These are phyloP conservation scores for Geranomyces michiganensis DNA, from an alignment of 192 early-diverging fungal genomes.

Conservation along the genomic window DNA sequence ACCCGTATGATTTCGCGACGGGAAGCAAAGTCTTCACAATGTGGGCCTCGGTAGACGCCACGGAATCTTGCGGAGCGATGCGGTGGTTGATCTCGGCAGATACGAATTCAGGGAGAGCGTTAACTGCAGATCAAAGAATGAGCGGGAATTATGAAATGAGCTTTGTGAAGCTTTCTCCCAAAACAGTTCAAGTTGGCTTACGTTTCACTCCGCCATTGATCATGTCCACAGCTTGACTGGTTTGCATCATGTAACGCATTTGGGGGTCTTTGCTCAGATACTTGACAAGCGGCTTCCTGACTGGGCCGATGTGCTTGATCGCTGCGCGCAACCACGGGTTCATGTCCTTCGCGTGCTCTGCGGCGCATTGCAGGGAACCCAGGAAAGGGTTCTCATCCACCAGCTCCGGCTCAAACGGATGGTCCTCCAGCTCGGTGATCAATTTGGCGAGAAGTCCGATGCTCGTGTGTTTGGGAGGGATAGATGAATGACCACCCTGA, in stretches of 20 bases:
- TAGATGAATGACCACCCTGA: constrained; percentile 46
- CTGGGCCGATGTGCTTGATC: constrained; percentile 15
- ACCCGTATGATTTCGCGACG: constrained; percentile 13
- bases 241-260: constrained; percentile 38
- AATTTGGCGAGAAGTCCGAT: constrained; percentile 37
- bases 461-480: constrained; percentile 46
- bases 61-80: constrained; percentile 33
- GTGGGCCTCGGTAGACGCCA: constrained; percentile 18
- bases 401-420: constrained; percentile 24
- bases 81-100: constrained; percentile 45
- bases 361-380: constrained; percentile 29
- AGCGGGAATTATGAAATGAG: background rate
- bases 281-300: constrained; percentile 18
- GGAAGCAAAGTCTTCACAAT: constrained; percentile 22
- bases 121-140: constrained; percentile 28
- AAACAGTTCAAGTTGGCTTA: constrained; percentile 13
- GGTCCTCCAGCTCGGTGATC: constrained; percentile 33
- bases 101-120: constrained; percentile 45
- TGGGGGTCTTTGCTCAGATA: constrained; percentile 5
- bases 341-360: constrained; percentile 26
- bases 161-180: constrained; percentile 15
- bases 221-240: constrained; percentile 50
- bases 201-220: constrained; percentile 50
- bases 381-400: constrained; percentile 35
- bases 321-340: constrained; percentile 24